Percentiles rank a stretch among this genome's conserved stretches.
Evolutionary conservation across 768 basidiomycete species (phyloP).

Genomic region (Sarcodon aspratus): DNA sequence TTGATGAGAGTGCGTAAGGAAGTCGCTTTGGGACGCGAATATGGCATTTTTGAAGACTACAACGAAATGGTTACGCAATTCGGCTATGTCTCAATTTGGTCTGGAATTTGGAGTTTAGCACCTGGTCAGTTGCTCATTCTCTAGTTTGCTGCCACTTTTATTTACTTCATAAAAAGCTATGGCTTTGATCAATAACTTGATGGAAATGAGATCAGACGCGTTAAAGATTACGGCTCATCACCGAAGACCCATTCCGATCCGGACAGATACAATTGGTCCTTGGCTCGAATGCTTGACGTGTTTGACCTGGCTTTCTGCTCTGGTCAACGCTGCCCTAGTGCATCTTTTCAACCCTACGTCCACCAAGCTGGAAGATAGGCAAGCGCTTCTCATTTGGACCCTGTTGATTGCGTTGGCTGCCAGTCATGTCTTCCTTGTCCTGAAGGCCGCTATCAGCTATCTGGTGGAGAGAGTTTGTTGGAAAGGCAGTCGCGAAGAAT

Average conservation of each 20-base stretch:
- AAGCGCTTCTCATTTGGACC: conserved; percentile 17
- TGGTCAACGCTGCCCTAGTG: conserved; percentile 84
- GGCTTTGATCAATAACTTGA: conserved; percentile 84
- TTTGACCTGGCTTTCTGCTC: conserved; percentile 81
- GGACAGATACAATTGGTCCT: conserved; percentile 86
- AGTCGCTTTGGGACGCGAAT: conserved; percentile 60
- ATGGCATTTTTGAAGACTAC: conserved; percentile 80
- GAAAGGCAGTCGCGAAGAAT: conserved; percentile 60
- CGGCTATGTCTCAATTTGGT: conserved; percentile 89
- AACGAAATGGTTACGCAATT: conserved; percentile 96
- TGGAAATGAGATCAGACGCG: conserved; percentile 89
- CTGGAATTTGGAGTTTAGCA: conserved; percentile 87
- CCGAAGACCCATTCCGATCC: conserved; percentile 74
- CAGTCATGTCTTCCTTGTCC: conserved; percentile 76
- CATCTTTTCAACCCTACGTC: conserved; percentile 68
- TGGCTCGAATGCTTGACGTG: conserved; percentile 87
- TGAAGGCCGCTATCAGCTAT: conserved; percentile 52
- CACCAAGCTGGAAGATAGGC: conserved; percentile 14
- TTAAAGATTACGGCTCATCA: conserved; percentile 87
- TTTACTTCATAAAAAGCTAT: conserved; percentile 34
- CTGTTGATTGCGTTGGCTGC: conserved; percentile 58
- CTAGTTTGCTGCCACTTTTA: neutral
- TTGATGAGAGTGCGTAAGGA: conserved; percentile 70
- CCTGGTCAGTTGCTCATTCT: conserved; percentile 35
- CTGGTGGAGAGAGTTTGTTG: conserved; percentile 69